Evolutionary conservation across 371 early-diverging fungal genomes (phyloP).

Genomic region (Mortierella sp.): DNA sequence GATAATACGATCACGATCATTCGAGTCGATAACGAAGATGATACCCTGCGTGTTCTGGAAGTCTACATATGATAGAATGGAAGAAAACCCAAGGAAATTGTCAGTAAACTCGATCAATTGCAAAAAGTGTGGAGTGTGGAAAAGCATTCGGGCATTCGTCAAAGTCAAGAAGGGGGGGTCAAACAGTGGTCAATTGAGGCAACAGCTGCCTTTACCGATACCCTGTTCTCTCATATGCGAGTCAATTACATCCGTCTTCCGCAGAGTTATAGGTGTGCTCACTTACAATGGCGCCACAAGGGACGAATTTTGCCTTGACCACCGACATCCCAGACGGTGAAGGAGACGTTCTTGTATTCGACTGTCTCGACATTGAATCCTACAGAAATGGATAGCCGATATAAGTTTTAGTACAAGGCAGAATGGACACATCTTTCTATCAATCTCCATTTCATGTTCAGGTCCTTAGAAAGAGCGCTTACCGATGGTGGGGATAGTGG

Average conservation of each 20-base stretch:
- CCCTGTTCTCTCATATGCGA: too few species aligned
- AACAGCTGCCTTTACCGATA: too few species aligned
- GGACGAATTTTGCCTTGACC: conserved; percentile 97
- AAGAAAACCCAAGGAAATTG: conserved; percentile 2
- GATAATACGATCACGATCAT: conserved; percentile 90
- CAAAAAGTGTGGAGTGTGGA: not conserved
- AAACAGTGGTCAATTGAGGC: too few species aligned
- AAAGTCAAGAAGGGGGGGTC: too few species aligned
- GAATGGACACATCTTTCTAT: too few species aligned
- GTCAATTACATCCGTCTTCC: not conserved
- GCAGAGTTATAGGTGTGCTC: conserved; percentile 7
- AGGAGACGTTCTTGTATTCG: conserved; percentile 96
- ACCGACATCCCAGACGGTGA: conserved; percentile 98
- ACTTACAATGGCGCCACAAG: conserved; percentile 86
- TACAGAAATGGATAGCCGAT: conserved; percentile 40
- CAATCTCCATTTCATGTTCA: too few species aligned
- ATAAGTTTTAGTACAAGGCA: not conserved
- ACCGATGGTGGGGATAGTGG: conserved; percentile 98
- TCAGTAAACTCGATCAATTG: conserved; percentile 5
- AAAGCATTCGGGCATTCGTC: too few species aligned
- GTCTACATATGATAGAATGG: conserved; percentile 55
- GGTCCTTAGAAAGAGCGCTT: too few species aligned
- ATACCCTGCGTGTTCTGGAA: conserved; percentile 92
- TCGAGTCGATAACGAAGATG: conserved; percentile 95
- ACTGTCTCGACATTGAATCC: conserved; percentile 99